Conservation (phyloP, 805 yeast genomes). For the Tetrapisispora nanseiensis region DNA sequence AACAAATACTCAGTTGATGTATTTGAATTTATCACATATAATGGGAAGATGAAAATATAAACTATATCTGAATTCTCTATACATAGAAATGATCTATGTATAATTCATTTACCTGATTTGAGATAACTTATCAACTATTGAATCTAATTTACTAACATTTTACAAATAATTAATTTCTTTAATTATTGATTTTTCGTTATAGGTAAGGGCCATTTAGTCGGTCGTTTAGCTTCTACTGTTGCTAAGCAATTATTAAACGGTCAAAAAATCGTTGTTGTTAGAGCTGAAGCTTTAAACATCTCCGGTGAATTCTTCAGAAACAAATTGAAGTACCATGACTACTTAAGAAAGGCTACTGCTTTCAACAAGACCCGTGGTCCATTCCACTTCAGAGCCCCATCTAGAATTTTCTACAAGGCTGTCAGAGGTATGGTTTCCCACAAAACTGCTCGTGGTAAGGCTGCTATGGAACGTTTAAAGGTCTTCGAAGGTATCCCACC, state of each 20-base stretch:
- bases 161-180: background rate
- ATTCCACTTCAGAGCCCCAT: conserved; percentile 99
- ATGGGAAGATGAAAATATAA: too few species aligned
- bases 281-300: conserved; percentile 96
- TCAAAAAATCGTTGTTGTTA: conserved; percentile 94
- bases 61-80: background rate
- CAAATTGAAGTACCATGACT: conserved; percentile 99
- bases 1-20: too few species aligned
- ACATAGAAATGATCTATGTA: background rate
- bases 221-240: conserved; percentile 97
- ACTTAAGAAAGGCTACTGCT: conserved; percentile 98
- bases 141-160: background rate
- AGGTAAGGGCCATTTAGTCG: conserved; percentile 98
- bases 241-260: conserved; percentile 98
- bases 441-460: conserved; percentile 99
- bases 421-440: conserved; percentile 98
- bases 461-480: conserved; percentile 98
- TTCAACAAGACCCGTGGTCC: conserved; percentile 99
- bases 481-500: conserved; percentile 99
- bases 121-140: too few species aligned
- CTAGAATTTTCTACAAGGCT: conserved; percentile 99
- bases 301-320: conserved; percentile 99
- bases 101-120: background rate
- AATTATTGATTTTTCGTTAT: conserved; percentile 6
- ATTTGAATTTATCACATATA: too few species aligned